Conservation (phyloP, 345 rosid genomes). For the Sonneratia caseolaris region DNA sequence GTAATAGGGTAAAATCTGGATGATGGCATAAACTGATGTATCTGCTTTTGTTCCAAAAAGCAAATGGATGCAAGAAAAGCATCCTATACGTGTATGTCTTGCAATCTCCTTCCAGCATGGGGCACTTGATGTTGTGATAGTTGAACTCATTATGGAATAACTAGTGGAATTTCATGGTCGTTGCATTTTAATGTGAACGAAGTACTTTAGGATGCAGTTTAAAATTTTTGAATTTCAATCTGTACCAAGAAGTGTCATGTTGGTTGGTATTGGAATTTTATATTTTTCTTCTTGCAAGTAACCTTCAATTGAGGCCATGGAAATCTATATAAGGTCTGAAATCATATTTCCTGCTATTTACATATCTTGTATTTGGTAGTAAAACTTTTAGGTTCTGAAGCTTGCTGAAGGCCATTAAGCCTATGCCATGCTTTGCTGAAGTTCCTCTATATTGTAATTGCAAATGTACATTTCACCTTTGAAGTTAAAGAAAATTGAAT, state of each 20-base stretch:
- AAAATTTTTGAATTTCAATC: neutral
- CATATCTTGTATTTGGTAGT: neutral
- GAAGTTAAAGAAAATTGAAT: neutral
- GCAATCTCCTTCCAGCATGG: neutral
- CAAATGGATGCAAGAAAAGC: neutral
- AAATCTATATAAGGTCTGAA: neutral
- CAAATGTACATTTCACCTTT: neutral
- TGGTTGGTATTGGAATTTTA: neutral
- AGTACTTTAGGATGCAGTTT: neutral
- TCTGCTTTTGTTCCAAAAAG: neutral
- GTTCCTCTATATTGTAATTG: neutral
- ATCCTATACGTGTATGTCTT: neutral
- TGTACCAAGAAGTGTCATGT: neutral
- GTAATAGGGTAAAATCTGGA: neutral
- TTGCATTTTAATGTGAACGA: neutral
- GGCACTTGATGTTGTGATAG: neutral
- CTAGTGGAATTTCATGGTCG: neutral
- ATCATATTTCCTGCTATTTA: slow-evolving; percentile 4
- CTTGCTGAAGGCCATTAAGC: neutral
- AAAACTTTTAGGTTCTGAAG: neutral
- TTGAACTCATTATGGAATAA: neutral
- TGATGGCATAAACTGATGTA: neutral
- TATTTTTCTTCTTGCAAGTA: neutral
- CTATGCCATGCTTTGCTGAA: neutral
- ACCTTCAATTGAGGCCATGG: neutral